These are phyloP conservation scores for Bidens hawaiensis DNA, from an alignment of 140 eudicot genomes.

Conservation along the genomic window DNA sequence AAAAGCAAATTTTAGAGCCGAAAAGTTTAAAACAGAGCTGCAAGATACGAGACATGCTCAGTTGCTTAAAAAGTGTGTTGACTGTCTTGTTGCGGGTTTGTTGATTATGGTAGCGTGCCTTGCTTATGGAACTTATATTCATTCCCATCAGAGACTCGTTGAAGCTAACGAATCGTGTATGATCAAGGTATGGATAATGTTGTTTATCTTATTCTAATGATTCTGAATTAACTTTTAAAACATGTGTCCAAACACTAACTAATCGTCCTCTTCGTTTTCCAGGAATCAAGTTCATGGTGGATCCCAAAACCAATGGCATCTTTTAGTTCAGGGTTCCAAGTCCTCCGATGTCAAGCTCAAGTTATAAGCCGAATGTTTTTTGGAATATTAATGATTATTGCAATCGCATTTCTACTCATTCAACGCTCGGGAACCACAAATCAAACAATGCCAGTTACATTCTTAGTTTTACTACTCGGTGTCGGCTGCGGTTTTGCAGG, in stretches of 20 bases:
- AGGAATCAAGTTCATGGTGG: no score
- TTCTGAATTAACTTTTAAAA: background rate
- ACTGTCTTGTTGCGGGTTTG: conserved; percentile 80
- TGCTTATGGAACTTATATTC: conserved; percentile 61
- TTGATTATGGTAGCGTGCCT: conserved; percentile 56
- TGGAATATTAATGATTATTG: no score
- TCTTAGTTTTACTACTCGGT: no score
- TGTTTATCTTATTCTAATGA: background rate
- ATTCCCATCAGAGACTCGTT: conserved; percentile 56
- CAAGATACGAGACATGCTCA: conserved; percentile 65
- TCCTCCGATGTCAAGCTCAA: no score
- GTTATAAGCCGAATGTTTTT: no score
- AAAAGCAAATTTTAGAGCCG: conserved; percentile 62
- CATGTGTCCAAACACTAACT: background rate
- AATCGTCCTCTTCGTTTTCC: no score
- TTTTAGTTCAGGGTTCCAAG: no score
- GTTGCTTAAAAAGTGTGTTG: conserved; percentile 60
- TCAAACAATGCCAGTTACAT: no score
- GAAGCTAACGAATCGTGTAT: conserved; percentile 74
- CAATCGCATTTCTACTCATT: no score
- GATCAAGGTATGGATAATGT: conserved; percentile 30
- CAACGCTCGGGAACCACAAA: no score
- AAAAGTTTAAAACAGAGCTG: conserved; percentile 64
- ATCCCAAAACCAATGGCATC: no score
- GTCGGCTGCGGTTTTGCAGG: no score